phyloP scores from a whole-genome alignment of 75 land plant species.

The Selaginella moellendorffii region DNA sequence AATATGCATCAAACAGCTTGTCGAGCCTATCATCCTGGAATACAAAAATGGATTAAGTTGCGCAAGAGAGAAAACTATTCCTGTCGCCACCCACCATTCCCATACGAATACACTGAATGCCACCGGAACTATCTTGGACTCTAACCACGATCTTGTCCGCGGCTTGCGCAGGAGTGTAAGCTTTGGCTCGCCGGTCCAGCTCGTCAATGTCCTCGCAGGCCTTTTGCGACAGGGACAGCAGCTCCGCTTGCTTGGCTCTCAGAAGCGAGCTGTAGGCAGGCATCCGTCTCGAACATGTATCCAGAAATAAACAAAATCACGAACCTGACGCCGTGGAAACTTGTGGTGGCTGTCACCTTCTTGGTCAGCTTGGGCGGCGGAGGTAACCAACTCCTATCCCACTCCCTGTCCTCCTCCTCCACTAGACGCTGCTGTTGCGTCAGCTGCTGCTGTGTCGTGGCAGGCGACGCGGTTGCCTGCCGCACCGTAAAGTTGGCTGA shows the following conservation, averaged over 20 bases:
- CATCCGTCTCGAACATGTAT: background rate
- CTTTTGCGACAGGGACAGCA: background rate
- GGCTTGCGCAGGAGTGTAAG: background rate
- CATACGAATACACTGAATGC: background rate
- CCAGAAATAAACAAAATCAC: background rate
- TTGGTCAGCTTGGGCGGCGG: background rate
- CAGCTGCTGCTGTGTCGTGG: too few relatives aligned
- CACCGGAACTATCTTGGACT: background rate
- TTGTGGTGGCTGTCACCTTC: background rate
- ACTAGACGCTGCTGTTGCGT: too few relatives aligned
- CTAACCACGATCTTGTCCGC: background rate
- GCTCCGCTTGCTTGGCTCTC: background rate
- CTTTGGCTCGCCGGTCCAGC: background rate
- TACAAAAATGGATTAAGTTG: background rate
- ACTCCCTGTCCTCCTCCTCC: too few relatives aligned
- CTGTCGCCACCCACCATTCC: too few relatives aligned
- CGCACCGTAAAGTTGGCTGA: background rate
- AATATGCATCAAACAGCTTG: conserved; percentile 55
- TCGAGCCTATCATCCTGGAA: conserved; percentile 80
- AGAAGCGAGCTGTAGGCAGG: background rate
- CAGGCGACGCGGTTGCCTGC: too few relatives aligned
- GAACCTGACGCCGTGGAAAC: background rate
- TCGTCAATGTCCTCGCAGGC: background rate
- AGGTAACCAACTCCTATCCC: background rate
- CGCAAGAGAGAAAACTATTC: too few relatives aligned